These are phyloP conservation scores for Symbiodinium pilosum DNA, from an alignment of 73 alveolate genomes.

Conservation along the genomic window DNA sequence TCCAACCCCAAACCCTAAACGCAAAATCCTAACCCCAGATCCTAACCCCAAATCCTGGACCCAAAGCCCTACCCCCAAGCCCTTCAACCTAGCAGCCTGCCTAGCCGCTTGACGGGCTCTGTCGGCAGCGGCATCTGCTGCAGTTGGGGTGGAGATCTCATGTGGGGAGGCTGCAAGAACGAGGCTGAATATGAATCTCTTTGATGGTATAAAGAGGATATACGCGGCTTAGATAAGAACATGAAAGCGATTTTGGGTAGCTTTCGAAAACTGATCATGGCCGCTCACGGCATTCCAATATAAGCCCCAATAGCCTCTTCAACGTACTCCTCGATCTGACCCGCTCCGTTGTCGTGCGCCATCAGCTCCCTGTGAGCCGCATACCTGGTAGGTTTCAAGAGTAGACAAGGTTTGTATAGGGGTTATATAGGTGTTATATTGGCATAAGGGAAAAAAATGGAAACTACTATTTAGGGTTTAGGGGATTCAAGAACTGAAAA, in stretches of 20 bases:
- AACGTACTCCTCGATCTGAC: neutral
- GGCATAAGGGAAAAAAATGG: too few relatives aligned
- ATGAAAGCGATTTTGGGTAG: too few relatives aligned
- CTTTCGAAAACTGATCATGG: too few relatives aligned
- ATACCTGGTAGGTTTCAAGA: neutral
- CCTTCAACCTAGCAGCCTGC: neutral
- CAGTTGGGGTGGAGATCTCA: neutral
- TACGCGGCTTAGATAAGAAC: neutral
- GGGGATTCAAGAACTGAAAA: too few relatives aligned
- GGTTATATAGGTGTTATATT: too few relatives aligned
- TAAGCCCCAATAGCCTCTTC: neutral
- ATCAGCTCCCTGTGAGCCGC: neutral
- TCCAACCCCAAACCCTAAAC: too few relatives aligned
- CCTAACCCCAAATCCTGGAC: neutral
- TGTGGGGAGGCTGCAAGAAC: neutral
- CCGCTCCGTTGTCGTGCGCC: slow-evolving; percentile 16
- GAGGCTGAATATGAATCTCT: neutral
- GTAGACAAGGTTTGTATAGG: too few relatives aligned
- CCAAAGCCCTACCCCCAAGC: neutral
- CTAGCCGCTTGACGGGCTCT: neutral
- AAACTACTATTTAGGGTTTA: too few relatives aligned
- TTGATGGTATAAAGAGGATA: too few relatives aligned
- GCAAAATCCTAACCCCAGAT: neutral
- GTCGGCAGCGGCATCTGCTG: slow-evolving; percentile 1
- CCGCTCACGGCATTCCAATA: too few relatives aligned